Evolutionary conservation across 345 rosid genomes (phyloP).

Genomic region (Arabis hirsuta): DNA sequence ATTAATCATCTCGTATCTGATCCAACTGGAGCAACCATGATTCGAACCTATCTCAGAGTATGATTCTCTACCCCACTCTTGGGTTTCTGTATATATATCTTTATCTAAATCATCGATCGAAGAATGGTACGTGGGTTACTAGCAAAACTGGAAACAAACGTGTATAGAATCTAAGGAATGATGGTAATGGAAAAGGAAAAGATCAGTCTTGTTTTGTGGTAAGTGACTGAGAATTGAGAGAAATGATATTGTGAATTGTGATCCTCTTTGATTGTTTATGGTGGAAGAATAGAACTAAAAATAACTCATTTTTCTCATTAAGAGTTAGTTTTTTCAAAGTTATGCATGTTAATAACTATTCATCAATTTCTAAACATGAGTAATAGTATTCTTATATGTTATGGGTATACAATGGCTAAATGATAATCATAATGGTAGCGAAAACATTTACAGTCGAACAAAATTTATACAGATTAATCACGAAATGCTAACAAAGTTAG

Average conservation of each 20-base stretch:
- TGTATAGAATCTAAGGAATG: conserved; percentile 29
- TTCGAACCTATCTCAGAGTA: conserved; percentile 73
- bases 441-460: too few species aligned
- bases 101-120: conserved; percentile 14
- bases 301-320: neutral
- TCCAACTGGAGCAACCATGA: conserved; percentile 92
- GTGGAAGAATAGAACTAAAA: neutral
- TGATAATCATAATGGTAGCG: too few species aligned
- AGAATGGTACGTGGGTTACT: conserved; percentile 16
- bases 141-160: conserved; percentile 22
- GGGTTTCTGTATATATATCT: conserved; percentile 18
- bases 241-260: conserved; percentile 9
- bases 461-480: too few species aligned
- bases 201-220: conserved; percentile 24
- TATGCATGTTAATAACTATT: neutral
- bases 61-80: conserved; percentile 20
- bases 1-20: conserved; percentile 81
- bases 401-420: too few species aligned
- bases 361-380: neutral
- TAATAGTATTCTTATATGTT: neutral
- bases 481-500: too few species aligned
- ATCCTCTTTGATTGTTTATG: neutral
- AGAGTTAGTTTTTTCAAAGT: neutral
- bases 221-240: conserved; percentile 3
- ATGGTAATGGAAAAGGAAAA: conserved; percentile 4